Percentiles rank a stretch among this genome's conserved stretches.
Evolutionary conservation across 495 filamentous ascomycete genomes (phyloP).

Genomic region (Neurospora pannonica): DNA sequence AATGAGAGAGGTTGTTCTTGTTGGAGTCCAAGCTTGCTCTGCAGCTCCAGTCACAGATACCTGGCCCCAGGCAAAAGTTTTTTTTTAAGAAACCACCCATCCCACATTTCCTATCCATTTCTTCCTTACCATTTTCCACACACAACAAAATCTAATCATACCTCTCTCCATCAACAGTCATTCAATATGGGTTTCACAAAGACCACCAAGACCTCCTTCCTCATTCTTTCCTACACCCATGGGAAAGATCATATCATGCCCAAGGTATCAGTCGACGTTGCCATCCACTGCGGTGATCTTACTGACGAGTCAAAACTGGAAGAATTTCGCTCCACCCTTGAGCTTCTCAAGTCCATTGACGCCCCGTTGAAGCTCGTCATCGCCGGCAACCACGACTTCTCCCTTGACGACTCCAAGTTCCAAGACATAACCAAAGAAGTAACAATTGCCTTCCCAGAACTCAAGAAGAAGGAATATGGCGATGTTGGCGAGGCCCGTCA

Average conservation of each 20-base stretch:
- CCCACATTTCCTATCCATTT: background rate
- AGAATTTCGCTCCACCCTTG: conserved; percentile 45
- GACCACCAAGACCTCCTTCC: conserved; percentile 31
- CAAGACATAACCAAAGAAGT: no score
- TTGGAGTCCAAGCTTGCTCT: background rate
- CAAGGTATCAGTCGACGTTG: conserved; percentile 38
- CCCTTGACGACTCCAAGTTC: conserved; percentile 25
- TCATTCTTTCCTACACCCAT: conserved; percentile 59
- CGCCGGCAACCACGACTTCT: conserved; percentile 73
- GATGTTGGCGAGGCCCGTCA: conserved; percentile 12
- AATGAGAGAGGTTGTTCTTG: background rate
- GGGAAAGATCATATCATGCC: conserved; percentile 14
- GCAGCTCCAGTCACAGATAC: background rate
- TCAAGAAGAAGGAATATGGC: conserved; percentile 15
- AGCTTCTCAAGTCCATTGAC: conserved; percentile 43
- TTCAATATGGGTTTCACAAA: background rate
- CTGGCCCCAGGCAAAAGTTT: background rate
- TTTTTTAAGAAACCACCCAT: background rate
- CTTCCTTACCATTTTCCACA: background rate
- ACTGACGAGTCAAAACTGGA: conserved; percentile 49
- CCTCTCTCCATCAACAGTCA: background rate
- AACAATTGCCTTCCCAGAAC: background rate
- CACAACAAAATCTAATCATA: background rate
- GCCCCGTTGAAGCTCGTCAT: conserved; percentile 72
- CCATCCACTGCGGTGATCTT: conserved; percentile 67